Evolutionary conservation across 345 rosid species (phyloP).

Genomic region (Microcos paniculata): DNA sequence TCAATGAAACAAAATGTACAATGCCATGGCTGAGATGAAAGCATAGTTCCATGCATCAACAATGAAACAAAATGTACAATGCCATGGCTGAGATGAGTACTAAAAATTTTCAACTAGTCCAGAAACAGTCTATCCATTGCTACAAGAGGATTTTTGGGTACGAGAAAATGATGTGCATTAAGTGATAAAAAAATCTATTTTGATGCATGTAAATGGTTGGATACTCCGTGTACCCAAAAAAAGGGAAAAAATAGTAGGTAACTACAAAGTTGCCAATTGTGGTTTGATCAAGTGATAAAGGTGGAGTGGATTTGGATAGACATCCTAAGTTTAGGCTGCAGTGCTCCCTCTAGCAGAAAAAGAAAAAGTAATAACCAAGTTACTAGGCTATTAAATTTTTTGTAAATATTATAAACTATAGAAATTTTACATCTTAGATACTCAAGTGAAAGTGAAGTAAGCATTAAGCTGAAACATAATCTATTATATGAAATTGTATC

Average conservation of each 20-base stretch:
- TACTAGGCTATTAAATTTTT: background rate
- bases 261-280: background rate
- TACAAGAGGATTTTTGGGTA: background rate
- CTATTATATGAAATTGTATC: background rate
- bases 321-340: background rate
- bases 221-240: no score
- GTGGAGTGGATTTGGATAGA: background rate
- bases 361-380: background rate
- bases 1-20: background rate
- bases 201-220: background rate
- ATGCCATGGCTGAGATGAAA: background rate
- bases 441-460: background rate
- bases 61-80: background rate
- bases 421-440: background rate
- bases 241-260: background rate
- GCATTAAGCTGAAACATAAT: background rate
- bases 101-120: background rate
- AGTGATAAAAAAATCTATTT: background rate
- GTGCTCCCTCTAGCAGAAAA: background rate
- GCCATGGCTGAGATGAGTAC: background rate
- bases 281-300: background rate
- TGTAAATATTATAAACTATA: background rate
- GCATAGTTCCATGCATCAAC: background rate
- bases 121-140: background rate
- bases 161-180: background rate